Percentiles rank a stretch among this genome's conserved stretches.
These are phyloP conservation scores for Salix viminalis DNA, from an alignment of 345 rosid genomes.

Conservation along the genomic window DNA sequence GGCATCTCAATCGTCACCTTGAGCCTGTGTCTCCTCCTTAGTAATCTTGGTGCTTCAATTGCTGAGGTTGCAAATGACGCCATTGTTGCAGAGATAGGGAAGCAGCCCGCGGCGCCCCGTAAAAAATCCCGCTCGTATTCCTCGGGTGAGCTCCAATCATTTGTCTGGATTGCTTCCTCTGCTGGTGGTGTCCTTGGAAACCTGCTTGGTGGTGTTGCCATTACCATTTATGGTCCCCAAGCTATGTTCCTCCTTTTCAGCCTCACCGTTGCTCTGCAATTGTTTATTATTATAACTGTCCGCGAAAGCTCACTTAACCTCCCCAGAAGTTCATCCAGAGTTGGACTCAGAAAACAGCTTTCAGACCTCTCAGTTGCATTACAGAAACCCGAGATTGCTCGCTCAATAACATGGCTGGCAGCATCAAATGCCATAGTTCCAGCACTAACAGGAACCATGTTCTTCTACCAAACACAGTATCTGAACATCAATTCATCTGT, in stretches of 20 bases:
- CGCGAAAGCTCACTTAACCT: constrained; percentile 62
- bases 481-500: constrained; percentile 52
- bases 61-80: constrained; percentile 96
- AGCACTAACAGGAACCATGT: constrained; percentile 82
- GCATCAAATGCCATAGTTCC: constrained; percentile 73
- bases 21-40: constrained; percentile 58
- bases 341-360: constrained; percentile 58
- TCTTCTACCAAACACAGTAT: constrained; percentile 79
- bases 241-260: constrained; percentile 59
- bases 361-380: constrained; percentile 52
- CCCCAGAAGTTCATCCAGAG: constrained; percentile 41
- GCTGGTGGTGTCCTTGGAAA: constrained; percentile 86
- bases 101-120: constrained; percentile 28
- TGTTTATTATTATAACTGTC: constrained; percentile 49
- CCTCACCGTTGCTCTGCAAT: constrained; percentile 46
- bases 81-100: constrained; percentile 73
- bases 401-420: constrained; percentile 68
- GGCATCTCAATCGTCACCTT: constrained; percentile 50
- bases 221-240: constrained; percentile 42
- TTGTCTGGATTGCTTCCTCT: constrained; percentile 77
- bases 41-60: constrained; percentile 85
- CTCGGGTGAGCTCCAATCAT: constrained; percentile 69
- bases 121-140: constrained; percentile 37
- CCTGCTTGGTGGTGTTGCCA: constrained; percentile 65
- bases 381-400: constrained; percentile 56